A percentile compares a stretch with the other conserved stretches of the same genome.
Conservation (phyloP, 2,329 filamentous ascomycete species). For the Septoria petroselini region DNA sequence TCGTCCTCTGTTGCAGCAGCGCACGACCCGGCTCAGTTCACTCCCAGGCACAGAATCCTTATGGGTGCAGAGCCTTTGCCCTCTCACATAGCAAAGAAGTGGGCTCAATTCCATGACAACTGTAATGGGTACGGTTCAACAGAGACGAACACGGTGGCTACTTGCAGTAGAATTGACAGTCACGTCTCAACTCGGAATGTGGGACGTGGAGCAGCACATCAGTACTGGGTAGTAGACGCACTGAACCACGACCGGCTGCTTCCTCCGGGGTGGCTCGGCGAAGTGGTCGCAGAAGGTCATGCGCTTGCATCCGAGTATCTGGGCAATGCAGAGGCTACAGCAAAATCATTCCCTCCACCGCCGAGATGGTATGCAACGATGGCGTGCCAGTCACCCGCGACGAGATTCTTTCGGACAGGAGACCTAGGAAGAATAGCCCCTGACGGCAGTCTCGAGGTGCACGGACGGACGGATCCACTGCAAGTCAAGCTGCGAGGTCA, state of each 20-base stretch:
- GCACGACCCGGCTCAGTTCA: too few species aligned
- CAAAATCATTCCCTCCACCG: not conserved
- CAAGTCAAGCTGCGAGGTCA: slow-evolving; percentile 67
- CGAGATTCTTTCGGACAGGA: slow-evolving; percentile 54
- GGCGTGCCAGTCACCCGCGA: not conserved
- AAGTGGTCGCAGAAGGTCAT: slow-evolving; percentile 47
- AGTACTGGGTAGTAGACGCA: slow-evolving; percentile 36
- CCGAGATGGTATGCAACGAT: slow-evolving; percentile 1
- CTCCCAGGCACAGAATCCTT: too few species aligned
- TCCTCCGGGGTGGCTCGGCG: slow-evolving; percentile 44
- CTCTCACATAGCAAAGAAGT: too few species aligned
- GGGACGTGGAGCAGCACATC: not conserved
- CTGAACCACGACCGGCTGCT: slow-evolving; percentile 30
- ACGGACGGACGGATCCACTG: slow-evolving; percentile 56
- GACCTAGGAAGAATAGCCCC: slow-evolving; percentile 56
- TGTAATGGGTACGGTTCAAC: too few species aligned
- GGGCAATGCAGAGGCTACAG: not conserved
- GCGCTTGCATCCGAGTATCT: slow-evolving; percentile 46
- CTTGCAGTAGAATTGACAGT: not conserved
- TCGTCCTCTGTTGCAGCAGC: too few species aligned
- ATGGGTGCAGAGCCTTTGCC: too few species aligned
- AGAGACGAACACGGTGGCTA: too few species aligned
- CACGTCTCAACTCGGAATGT: not conserved
- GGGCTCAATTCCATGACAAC: too few species aligned
- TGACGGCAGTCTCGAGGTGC: slow-evolving; percentile 55